Evolutionary conservation across 2,329 filamentous ascomycete species (phyloP).

Genomic region (Rhytidhysteron rufulum): DNA sequence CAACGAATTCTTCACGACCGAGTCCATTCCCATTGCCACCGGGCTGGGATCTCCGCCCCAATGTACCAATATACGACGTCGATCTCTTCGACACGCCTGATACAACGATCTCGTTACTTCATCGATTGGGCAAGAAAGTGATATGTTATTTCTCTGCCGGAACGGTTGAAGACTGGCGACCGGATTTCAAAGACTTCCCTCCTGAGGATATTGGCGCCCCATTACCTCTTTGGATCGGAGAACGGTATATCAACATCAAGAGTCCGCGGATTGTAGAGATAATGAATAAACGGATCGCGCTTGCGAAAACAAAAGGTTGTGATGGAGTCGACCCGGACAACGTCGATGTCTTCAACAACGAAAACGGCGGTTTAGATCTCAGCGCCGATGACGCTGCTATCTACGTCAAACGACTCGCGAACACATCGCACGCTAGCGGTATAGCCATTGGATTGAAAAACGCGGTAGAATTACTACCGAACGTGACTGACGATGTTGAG

Average conservation of each 20-base stretch:
- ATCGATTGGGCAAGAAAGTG: constrained; percentile 2
- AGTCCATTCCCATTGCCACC: no score
- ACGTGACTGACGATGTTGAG: constrained; percentile 1
- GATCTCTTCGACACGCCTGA: constrained; percentile 6
- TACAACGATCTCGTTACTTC: background rate
- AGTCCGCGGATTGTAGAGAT: constrained; percentile 1
- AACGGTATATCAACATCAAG: constrained; percentile 5
- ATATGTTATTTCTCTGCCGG: constrained; percentile 9
- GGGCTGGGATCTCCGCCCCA: background rate
- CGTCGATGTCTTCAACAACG: constrained; percentile 1
- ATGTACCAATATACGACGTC: constrained; percentile 2
- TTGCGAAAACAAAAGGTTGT: constrained; percentile 5
- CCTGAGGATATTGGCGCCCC: constrained; percentile 1
- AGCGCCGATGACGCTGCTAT: constrained; percentile 1
- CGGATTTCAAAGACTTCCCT: constrained; percentile 3
- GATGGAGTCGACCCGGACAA: constrained; percentile 9
- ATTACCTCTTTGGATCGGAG: constrained; percentile 3
- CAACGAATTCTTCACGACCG: background rate
- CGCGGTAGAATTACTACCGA: constrained; percentile 4
- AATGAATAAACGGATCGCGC: constrained; percentile 3
- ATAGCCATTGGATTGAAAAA: constrained; percentile 6
- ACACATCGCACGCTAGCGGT: background rate
- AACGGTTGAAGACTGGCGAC: constrained; percentile 3
- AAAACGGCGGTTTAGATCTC: background rate
- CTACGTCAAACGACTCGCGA: constrained; percentile 2